Base-by-base conservation (phyloP, 345 rosid species). In the Eucalyptus erythrocorys region DNA sequence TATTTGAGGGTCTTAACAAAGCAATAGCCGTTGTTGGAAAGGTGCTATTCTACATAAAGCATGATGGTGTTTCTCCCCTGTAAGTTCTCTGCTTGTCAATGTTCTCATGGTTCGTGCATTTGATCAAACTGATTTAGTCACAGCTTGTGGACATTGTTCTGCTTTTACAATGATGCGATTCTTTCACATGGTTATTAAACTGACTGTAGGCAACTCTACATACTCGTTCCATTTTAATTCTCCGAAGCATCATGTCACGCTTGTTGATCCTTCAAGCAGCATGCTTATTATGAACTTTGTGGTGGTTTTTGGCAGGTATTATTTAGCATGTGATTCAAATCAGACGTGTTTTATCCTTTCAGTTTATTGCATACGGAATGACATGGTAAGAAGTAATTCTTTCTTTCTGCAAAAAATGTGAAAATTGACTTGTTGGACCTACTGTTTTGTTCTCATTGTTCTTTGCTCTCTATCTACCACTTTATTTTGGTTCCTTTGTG, bases 1-100 rank as follows among this genome's bases (percentile, higher is more conserved):
- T 95, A 87, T 88, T 79, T 24, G 94, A 93, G 86, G 96, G 97
- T 91, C 94, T 92, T 84, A 95, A 95, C 90, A 94, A 94, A 93
- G 92, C 93, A 53, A 93, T 91, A 80, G 95, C 96, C 24, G 37
- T 94, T 40, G 88, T 91, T 80, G 97, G 95, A 86, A 95, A 93
- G 92, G 97, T 94, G 87, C 91, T 94, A 42, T 91, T 93, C 90
- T 94, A 93, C 64, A 92, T 95, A 53, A 93, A 92, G 94, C 96
- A 94, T 87, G 95, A 94, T 89, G 92, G 87, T 64, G 92, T 90
- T 87, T 92, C 94, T 87, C 97, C 97, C 48, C 87, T 95, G 97
- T 95, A 93, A 94, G 96, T 89, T 80, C 87, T 85, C 53, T 80
- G 49, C 81, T 86, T 88, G 13, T 37, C 43, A 71, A 53, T 86